Base-by-base conservation (phyloP, 2,329 filamentous ascomycete species). In the Trichoderma simmonsii region DNA sequence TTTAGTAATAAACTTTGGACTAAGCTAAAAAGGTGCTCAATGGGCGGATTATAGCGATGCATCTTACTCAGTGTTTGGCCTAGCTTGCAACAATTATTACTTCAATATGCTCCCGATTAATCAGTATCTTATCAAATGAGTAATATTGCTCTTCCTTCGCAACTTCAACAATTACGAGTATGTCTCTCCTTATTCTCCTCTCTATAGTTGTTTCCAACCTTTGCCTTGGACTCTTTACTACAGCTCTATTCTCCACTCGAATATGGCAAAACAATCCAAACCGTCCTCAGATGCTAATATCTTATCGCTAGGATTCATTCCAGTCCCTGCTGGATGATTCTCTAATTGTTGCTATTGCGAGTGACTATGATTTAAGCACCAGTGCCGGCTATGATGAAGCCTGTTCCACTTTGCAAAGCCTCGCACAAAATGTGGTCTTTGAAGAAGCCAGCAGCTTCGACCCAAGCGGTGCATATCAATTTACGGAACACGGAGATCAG, bases 371-470 rank as follows among this genome's bases (percentile, higher is more conserved):
- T 76, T 83, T 95, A 21, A 79, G 81, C 3, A 80, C 89, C 26
- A 76, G 86, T 0, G 79, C 82, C 1, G 83, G 90, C 56, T 83
- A 90, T 36, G 78, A 86, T 3, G 82, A 84, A 11, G 89, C 91
- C 3, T 86, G 87, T 34, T 78, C 83, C n/a, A 85, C 87, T 0
- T 85, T 98, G 1, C 85, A 92, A n/a, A 80, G 82, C 1, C 82
- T 98, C 15, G 92, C 91, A 66, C 83, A 88, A 34, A 84, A 87
- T 72, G 93, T 92, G 0, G 79, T 84, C 0, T 81, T 83, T 1
- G 92, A 96, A 78, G 93, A 96, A 77, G 87, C 90, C 18, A 90
- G 89, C 11, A 90, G 90, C 0, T 97, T 97, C 78, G 93, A 96
- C 75, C 89, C 93, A 0, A 93, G 92, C 36, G 93, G 92, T 3